Evolutionary conservation across 805 yeast species (phyloP).

Genomic region (Kockiozyma suomiensis): DNA sequence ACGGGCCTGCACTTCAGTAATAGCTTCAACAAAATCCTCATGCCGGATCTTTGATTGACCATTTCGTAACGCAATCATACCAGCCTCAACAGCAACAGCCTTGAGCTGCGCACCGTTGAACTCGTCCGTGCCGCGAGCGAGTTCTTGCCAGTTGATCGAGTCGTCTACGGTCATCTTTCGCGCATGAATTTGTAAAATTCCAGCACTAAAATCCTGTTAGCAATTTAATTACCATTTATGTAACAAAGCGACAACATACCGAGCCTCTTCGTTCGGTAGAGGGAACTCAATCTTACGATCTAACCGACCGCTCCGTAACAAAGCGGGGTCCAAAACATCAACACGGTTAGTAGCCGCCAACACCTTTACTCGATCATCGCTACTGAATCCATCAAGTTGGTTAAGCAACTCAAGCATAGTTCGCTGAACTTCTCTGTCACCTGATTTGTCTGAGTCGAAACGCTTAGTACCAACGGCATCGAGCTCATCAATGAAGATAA

Average conservation of each 20-base stretch:
- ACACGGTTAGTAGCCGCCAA: conserved; percentile 98
- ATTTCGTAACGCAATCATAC: conserved; percentile 97
- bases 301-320: conserved; percentile 93
- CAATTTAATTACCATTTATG: not conserved
- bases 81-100: conserved; percentile 99
- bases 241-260: conserved; percentile 42
- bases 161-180: conserved; percentile 93
- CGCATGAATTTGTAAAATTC: conserved; percentile 94
- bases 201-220: conserved; percentile 51
- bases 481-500: conserved; percentile 95
- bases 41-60: conserved; percentile 91
- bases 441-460: conserved; percentile 95
- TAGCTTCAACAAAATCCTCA: conserved; percentile 97
- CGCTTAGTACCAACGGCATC: conserved; percentile 99
- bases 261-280: conserved; percentile 93
- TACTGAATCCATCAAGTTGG: conserved; percentile 96
- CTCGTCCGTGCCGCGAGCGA: conserved; percentile 97
- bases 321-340: conserved; percentile 97
- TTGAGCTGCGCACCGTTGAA: conserved; percentile 98
- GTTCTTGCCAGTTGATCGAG: conserved; percentile 94
- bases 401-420: conserved; percentile 97
- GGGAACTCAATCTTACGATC: conserved; percentile 99
- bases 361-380: conserved; percentile 96
- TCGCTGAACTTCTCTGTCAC: conserved; percentile 98
- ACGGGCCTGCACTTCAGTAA: conserved; percentile 97